These are phyloP conservation scores for Mycotypha africana DNA, from an alignment of 371 early-diverging fungal genomes.

Conservation along the genomic window DNA sequence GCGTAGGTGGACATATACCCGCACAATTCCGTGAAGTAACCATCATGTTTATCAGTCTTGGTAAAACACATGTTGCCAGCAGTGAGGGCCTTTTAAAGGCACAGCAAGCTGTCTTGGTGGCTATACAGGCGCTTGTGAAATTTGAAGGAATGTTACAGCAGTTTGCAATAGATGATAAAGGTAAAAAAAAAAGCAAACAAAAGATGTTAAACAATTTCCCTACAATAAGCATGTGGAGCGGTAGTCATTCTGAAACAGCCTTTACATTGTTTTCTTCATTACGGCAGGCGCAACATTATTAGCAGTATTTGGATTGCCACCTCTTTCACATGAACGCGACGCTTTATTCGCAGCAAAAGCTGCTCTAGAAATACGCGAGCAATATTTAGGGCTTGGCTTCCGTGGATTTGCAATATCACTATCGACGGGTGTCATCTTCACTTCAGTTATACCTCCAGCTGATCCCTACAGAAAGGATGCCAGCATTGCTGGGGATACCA, in stretches of 20 bases:
- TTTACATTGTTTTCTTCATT: background rate
- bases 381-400: slow-evolving; percentile 17
- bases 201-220: background rate
- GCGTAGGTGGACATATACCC: slow-evolving; percentile 33
- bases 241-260: background rate
- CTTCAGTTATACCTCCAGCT: slow-evolving; percentile 39
- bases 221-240: too few relatives aligned
- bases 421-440: slow-evolving; percentile 53
- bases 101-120: slow-evolving; percentile 28
- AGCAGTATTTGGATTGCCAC: slow-evolving; percentile 55
- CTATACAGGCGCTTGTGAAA: slow-evolving; percentile 25
- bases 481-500: slow-evolving; percentile 55
- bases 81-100: slow-evolving; percentile 34
- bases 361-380: slow-evolving; percentile 43
- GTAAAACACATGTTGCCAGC: slow-evolving; percentile 38
- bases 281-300: slow-evolving; percentile 46
- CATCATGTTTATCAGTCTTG: slow-evolving; percentile 57
- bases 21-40: slow-evolving; percentile 60
- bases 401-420: slow-evolving; percentile 50
- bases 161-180: slow-evolving; percentile 62
- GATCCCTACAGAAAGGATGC: slow-evolving; percentile 55
- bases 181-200: slow-evolving; percentile 1
- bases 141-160: slow-evolving; percentile 60
- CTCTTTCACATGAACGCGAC: slow-evolving; percentile 56
- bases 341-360: slow-evolving; percentile 56